Conservation (phyloP, 2,329 filamentous ascomycete species). For the Paramyrothecium sp. region DNA sequence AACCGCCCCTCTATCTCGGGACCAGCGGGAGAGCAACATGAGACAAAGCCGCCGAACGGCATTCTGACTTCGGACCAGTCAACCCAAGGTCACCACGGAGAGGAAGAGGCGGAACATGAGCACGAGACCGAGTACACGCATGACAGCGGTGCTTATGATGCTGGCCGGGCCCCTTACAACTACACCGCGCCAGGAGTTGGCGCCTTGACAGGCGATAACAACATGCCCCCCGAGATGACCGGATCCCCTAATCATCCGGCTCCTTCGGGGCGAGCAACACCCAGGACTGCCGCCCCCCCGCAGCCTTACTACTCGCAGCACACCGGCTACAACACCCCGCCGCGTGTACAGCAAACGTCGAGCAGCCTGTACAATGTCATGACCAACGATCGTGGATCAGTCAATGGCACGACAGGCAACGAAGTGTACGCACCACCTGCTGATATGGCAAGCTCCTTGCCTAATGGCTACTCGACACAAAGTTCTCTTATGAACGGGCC, state of each 20-base stretch:
- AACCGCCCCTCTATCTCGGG: slow-evolving; percentile 57
- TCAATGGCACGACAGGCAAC: slow-evolving; percentile 56
- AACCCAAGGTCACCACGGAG: slow-evolving; percentile 53
- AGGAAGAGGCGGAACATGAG: slow-evolving; percentile 71
- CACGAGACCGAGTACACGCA: slow-evolving; percentile 86
- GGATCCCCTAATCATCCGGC: slow-evolving; percentile 78
- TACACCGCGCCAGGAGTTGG: slow-evolving; percentile 70
- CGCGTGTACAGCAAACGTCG: slow-evolving; percentile 65
- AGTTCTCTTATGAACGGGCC: slow-evolving; percentile 66
- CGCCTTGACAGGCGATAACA: slow-evolving; percentile 70
- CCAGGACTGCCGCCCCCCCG: slow-evolving; percentile 70
- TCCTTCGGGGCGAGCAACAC: slow-evolving; percentile 80
- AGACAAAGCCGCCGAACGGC: slow-evolving; percentile 65
- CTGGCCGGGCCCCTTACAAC: slow-evolving; percentile 71
- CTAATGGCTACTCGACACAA: slow-evolving; percentile 64
- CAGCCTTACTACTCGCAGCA: slow-evolving; percentile 71
- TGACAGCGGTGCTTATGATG: slow-evolving; percentile 71
- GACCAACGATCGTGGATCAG: slow-evolving; percentile 69
- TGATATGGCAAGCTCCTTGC: slow-evolving; percentile 54
- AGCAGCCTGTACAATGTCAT: slow-evolving; percentile 90
- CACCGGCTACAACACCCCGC: slow-evolving; percentile 75
- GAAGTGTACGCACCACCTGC: slow-evolving; percentile 71
- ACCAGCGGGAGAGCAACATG: slow-evolving; percentile 59
- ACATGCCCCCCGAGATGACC: slow-evolving; percentile 79
- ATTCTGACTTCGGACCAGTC: slow-evolving; percentile 55